These are phyloP conservation scores for Aleurites moluccanus DNA, from an alignment of 441 rosid species.

Conservation along the genomic window DNA sequence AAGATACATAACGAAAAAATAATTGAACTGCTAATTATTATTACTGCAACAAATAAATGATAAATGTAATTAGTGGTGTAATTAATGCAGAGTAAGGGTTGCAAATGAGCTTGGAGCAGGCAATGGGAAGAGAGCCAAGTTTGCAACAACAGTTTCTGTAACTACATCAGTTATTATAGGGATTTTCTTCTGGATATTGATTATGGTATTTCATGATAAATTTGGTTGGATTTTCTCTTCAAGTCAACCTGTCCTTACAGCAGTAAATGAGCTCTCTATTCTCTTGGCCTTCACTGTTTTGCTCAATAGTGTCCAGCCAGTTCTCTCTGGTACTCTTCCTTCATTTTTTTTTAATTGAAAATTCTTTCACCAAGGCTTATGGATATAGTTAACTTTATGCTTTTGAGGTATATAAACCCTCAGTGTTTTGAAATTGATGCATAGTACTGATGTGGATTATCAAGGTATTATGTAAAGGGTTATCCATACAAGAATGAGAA, in stretches of 20 bases:
- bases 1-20: too few species aligned
- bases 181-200: conserved; percentile 56
- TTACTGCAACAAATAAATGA: too few species aligned
- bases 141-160: conserved; percentile 74
- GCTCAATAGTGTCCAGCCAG: conserved; percentile 83
- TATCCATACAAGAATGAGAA: too few species aligned
- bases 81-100: conserved; percentile 56
- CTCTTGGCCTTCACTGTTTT: conserved; percentile 73
- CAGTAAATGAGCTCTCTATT: conserved; percentile 58
- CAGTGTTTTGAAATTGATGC: too few species aligned
- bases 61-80: background rate
- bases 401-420: too few species aligned
- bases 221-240: conserved; percentile 63
- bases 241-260: conserved; percentile 54
- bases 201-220: conserved; percentile 45
- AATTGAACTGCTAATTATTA: too few species aligned
- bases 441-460: too few species aligned
- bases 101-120: conserved; percentile 94
- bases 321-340: conserved; percentile 63
- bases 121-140: conserved; percentile 73
- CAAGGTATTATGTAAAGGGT: too few species aligned
- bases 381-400: too few species aligned
- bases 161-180: conserved; percentile 59
- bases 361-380: too few species aligned
- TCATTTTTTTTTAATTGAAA: too few species aligned